Base-by-base conservation (phyloP, 371 early-diverging fungal species). In the Parasitella parasitica region DNA sequence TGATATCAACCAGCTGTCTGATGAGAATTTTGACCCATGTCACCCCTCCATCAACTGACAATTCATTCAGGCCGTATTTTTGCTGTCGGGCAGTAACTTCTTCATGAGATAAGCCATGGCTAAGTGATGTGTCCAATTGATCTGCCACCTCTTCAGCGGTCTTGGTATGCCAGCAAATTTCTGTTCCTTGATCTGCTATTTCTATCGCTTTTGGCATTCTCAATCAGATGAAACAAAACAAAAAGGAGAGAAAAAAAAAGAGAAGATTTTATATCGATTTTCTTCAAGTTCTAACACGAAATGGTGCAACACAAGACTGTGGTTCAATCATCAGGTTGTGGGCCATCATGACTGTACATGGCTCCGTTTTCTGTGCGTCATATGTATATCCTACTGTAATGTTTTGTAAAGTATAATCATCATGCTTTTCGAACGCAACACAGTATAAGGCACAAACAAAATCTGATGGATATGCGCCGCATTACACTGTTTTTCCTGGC, bases 1-100 rank as follows among this genome's bases (percentile, higher is more conserved):
- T 91, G 28, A 88, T 86, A 65, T 96, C 94, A 61, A 88, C 79
- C 24, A 93, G 64, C 71, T 97, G 95, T 22, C 84, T 81, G 69
- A 90, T 61, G 1, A 95, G 73, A 60, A 95, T 89, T 56, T 83
- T 89, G 67, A 86, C 71, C 71, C 86, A 79, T 66, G 75, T 67
- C 56, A 91, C 73, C 58, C 90, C 78, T 54, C 87, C 72, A 73
- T 86, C 70, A 67, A 67, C 32, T 12, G 69, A 57, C 43, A 96
- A 79, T 59, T 87, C 83, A 75, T 96, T 96, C 18, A 63, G 59
- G 0, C 96, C 96, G 71, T 92, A 87, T 36, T 75, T 77, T 0
- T 67, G 68, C 22, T 78, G 80, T 8, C 91, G 80, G 1, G 62
- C 60, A 6, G 69, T 61, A 16, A 89, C 86, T 59, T 83, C 80